Conservation (phyloP, 495 filamentous ascomycete genomes). For the Aspergillus panamensis region DNA sequence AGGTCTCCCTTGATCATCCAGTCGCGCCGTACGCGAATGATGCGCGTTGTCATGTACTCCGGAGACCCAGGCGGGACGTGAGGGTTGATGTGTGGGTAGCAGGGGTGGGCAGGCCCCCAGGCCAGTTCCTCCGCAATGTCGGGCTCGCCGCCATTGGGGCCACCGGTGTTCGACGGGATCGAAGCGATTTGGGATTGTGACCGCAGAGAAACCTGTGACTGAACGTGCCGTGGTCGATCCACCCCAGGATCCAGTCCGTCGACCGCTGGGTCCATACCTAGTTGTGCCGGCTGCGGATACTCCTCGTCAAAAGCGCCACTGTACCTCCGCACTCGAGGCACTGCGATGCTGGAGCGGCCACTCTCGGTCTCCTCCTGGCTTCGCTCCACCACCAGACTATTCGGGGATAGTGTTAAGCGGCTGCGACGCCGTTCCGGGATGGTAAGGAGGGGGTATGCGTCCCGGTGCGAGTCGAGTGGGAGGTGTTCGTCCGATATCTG, state of each 20-base stretch:
- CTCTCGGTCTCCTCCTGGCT: constrained; percentile 53
- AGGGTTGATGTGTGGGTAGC: constrained; percentile 89
- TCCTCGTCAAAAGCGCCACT: constrained; percentile 35
- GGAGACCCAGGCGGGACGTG: constrained; percentile 76
- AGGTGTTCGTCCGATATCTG: constrained; percentile 41
- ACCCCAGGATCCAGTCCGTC: constrained; percentile 20
- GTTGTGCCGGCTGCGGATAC: constrained; percentile 30
- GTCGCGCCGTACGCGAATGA: constrained; percentile 87
- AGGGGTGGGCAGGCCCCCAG: constrained; percentile 88
- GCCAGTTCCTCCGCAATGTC: constrained; percentile 50
- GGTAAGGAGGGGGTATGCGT: constrained; percentile 66
- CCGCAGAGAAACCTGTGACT: constrained; percentile 40
- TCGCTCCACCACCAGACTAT: constrained; percentile 64
- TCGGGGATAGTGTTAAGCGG: constrained; percentile 50
- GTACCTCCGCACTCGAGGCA: constrained; percentile 55
- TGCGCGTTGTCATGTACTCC: constrained; percentile 71
- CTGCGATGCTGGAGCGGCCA: constrained; percentile 61
- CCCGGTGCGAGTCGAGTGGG: constrained; percentile 37
- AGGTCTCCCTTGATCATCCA: constrained; percentile 88
- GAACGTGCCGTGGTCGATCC: constrained; percentile 33
- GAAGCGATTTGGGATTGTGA: constrained; percentile 43
- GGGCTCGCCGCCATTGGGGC: constrained; percentile 49
- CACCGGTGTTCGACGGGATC: constrained; percentile 40
- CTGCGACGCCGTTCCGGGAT: constrained; percentile 63
- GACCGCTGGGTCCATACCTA: constrained; percentile 25